These are phyloP conservation scores for Avena sativa DNA, from an alignment of 176 grass and related monocot species.

Conservation along the genomic window DNA sequence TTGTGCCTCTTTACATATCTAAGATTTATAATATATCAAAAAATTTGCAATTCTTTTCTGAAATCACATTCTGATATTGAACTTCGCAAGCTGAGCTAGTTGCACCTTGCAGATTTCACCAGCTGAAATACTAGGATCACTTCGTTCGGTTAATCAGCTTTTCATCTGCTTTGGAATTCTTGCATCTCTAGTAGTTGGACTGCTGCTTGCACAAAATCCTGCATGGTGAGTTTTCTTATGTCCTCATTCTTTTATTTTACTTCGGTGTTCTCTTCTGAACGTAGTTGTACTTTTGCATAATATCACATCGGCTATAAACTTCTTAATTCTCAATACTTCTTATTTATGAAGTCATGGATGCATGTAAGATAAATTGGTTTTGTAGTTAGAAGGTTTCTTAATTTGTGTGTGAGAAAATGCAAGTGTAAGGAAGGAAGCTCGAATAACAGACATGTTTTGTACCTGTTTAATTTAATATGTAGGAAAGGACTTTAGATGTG, in stretches of 20 bases:
- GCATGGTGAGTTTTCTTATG: slow-evolving; percentile 64
- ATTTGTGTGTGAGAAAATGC: not conserved
- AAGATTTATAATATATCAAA: slow-evolving; percentile 62
- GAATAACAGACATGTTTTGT: not conserved
- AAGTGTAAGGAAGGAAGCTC: not conserved
- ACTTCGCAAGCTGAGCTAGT: no score
- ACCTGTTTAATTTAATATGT: not conserved
- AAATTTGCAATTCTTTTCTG: slow-evolving; percentile 35
- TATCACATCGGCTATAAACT: no score
- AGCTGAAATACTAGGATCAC: slow-evolving; percentile 97
- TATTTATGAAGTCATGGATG: not conserved
- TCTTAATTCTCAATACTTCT: not conserved
- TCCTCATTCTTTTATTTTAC: slow-evolving; percentile 4
- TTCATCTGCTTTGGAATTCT: slow-evolving; percentile 99
- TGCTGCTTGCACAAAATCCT: slow-evolving; percentile 87
- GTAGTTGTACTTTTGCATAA: not conserved
- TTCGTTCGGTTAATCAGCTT: slow-evolving; percentile 91
- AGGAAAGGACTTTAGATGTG: not conserved
- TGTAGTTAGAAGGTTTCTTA: not conserved
- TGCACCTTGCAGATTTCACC: slow-evolving; percentile 1
- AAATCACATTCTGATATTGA: not conserved
- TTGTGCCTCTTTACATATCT: slow-evolving; percentile 98
- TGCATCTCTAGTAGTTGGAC: slow-evolving; percentile 82
- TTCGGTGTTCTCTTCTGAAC: not conserved
- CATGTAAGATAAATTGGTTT: slow-evolving; percentile 2